These are phyloP conservation scores for Coleophoma eucalyptorum DNA, from an alignment of 2,329 filamentous ascomycete species.

Conservation along the genomic window DNA sequence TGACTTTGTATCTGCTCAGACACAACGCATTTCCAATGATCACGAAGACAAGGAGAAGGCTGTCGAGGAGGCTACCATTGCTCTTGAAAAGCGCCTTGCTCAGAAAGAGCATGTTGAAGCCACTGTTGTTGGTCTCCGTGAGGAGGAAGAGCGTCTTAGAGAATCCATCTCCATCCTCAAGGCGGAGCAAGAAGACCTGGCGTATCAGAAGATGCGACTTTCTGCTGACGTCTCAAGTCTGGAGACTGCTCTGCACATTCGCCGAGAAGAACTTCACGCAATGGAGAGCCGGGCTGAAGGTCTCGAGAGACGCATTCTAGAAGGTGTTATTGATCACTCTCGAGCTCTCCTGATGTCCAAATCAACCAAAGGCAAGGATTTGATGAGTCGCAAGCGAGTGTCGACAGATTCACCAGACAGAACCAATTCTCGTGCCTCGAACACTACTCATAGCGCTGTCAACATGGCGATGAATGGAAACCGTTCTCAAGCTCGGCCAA, in stretches of 20 bases:
- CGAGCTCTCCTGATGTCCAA: conserved; percentile 81
- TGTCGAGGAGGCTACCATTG: conserved; percentile 73
- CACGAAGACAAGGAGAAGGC: conserved; percentile 76
- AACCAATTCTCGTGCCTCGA: conserved; percentile 27
- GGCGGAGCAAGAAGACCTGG: conserved; percentile 69
- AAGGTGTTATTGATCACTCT: conserved; percentile 95
- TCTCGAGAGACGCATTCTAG: conserved; percentile 87
- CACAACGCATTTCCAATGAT: conserved; percentile 69
- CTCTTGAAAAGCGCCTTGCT: conserved; percentile 71
- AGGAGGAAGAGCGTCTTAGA: conserved; percentile 60
- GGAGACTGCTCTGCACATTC: conserved; percentile 83
- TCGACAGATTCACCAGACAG: conserved; percentile 38
- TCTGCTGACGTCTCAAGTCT: conserved; percentile 85
- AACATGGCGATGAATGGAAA: conserved; percentile 49
- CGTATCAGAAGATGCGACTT: conserved; percentile 73
- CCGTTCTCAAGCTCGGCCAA: conserved; percentile 31
- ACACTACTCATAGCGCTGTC: conserved; percentile 38
- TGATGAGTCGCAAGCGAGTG: conserved; percentile 48
- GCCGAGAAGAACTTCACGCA: conserved; percentile 83
- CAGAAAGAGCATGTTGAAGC: conserved; percentile 61
- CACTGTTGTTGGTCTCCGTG: conserved; percentile 42
- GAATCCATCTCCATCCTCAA: conserved; percentile 44
- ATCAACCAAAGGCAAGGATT: conserved; percentile 37
- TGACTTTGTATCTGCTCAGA: conserved; percentile 75
- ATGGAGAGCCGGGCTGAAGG: conserved; percentile 89